Conservation (phyloP, 2,329 filamentous ascomycete genomes). For the Trichoderma citrinoviride region DNA sequence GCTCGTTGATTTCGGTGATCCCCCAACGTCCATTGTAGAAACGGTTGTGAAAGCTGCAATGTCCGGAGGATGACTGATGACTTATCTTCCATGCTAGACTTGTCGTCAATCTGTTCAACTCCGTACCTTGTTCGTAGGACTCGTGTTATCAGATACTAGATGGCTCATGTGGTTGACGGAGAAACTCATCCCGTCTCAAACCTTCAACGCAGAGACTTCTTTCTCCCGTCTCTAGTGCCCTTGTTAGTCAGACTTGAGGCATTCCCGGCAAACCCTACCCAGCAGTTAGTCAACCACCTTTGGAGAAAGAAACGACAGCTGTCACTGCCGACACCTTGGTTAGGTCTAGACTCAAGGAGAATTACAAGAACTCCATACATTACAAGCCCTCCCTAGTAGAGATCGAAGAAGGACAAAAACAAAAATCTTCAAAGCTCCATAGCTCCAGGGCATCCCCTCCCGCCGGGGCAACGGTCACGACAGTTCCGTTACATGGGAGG, state of each 20-base stretch:
- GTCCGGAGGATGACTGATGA: neutral
- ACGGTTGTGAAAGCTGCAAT: neutral
- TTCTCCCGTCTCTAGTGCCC: neutral
- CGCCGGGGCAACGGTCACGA: constrained; percentile 14
- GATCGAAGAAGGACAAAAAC: neutral
- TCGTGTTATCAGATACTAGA: neutral
- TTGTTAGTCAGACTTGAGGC: neutral
- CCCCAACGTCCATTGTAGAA: neutral
- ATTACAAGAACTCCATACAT: no score
- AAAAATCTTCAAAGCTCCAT: neutral
- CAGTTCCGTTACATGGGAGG: constrained; percentile 9
- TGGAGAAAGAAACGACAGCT: neutral
- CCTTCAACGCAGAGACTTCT: neutral
- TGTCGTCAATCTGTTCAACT: no score
- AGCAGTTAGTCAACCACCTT: neutral
- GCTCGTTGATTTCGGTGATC: neutral
- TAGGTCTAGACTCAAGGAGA: neutral
- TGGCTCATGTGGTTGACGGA: neutral
- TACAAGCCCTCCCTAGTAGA: neutral
- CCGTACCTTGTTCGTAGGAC: neutral
- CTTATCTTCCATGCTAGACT: neutral
- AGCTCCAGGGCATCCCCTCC: neutral
- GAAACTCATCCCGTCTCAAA: neutral
- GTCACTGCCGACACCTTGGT: constrained; percentile 3
- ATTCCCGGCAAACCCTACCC: no score